phyloP scores from a whole-genome alignment of 2,329 filamentous ascomycete species.

The Fusarium fujikuroi region DNA sequence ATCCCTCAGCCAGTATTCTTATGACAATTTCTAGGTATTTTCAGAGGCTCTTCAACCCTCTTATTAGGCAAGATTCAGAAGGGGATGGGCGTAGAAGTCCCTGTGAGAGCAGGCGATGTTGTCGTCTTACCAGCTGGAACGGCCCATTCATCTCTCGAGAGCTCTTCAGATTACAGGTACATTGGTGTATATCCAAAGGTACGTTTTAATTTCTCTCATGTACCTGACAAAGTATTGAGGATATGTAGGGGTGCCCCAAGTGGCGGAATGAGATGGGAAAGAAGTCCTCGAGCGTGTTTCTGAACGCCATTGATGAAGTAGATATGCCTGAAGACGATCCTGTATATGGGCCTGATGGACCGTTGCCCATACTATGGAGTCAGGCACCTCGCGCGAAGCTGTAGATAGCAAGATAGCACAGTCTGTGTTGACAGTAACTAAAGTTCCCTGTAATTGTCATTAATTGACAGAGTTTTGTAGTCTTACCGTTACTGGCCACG shows the following conservation, averaged over 20 bases:
- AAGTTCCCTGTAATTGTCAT: neutral
- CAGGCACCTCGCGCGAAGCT: accelerated
- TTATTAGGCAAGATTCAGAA: neutral
- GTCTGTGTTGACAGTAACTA: accelerated
- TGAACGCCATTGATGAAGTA: accelerated
- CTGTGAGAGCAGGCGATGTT: neutral
- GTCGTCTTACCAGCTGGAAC: neutral
- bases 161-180: neutral
- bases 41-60: neutral
- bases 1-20: neutral
- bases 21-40: neutral
- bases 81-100: neutral
- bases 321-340: neutral
- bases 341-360: neutral
- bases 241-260: neutral
- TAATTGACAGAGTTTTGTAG: neutral
- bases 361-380: neutral
- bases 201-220: accelerated
- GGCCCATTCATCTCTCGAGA: neutral
- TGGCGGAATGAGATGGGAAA: neutral
- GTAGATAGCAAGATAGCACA: neutral
- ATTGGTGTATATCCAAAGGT: neutral
- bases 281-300: neutral
- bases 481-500: accelerated
- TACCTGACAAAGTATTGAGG: accelerated